A percentile compares a stretch with the other conserved stretches of the same genome.
Conservation (phyloP, 1,139 yeast species). For the Meyerozyma athensensis region DNA sequence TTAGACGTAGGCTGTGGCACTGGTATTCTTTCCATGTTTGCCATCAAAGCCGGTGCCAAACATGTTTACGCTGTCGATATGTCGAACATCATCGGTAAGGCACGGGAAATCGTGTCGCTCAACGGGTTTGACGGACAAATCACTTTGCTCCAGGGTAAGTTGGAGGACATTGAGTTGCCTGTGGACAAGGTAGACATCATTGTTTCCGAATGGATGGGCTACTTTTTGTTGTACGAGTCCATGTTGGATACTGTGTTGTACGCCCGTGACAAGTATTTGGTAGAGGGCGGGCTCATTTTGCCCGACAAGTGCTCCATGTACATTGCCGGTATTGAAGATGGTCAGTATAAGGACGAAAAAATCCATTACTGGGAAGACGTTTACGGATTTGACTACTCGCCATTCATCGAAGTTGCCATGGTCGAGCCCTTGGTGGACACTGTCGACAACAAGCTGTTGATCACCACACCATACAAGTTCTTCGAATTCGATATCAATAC, state of each 20-base stretch:
- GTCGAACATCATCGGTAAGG: conserved; percentile 95
- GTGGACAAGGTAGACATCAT: conserved; percentile 81
- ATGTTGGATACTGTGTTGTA: conserved; percentile 95
- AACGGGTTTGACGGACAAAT: conserved; percentile 88
- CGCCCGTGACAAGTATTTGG: conserved; percentile 91
- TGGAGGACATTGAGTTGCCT: conserved; percentile 90
- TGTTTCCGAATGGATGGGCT: conserved; percentile 99
- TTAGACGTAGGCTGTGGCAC: conserved; percentile 99
- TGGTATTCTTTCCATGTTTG: conserved; percentile 95
- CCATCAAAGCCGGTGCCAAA: conserved; percentile 96
- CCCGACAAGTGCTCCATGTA: conserved; percentile 93
- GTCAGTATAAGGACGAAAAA: conserved; percentile 88
- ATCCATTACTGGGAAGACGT: conserved; percentile 95
- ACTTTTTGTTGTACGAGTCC: conserved; percentile 89
- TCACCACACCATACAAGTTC: conserved; percentile 67
- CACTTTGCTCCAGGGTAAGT: conserved; percentile 85
- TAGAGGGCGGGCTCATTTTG: conserved; percentile 82
- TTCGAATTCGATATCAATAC: conserved; percentile 87
- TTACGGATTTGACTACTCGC: conserved; percentile 91
- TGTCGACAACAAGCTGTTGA: conserved; percentile 73
- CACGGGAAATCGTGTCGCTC: conserved; percentile 73
- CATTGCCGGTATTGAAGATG: conserved; percentile 93
- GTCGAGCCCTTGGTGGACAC: conserved; percentile 93
- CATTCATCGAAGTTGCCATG: conserved; percentile 69
- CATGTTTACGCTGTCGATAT: conserved; percentile 96